Percentiles rank a stretch among this genome's conserved stretches.
phyloP scores from a whole-genome alignment of 2,329 filamentous ascomycete genomes.

The Fusarium sambucinum region DNA sequence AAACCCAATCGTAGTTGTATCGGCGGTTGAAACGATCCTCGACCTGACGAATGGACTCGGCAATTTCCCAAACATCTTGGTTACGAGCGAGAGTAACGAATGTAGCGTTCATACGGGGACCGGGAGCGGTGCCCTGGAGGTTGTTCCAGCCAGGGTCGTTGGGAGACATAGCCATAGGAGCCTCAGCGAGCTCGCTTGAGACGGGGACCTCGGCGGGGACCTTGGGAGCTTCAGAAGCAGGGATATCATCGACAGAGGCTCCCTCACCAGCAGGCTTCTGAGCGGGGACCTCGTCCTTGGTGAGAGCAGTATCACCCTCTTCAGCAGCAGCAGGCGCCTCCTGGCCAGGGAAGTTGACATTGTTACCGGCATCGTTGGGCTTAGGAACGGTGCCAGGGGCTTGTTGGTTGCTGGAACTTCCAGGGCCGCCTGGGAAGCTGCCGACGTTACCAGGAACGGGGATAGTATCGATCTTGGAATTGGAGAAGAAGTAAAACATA shows the following conservation, averaged over 20 bases:
- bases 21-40: conserved; percentile 98
- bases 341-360: conserved; percentile 45
- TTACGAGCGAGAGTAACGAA: conserved; percentile 97
- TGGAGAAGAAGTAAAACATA: conserved; percentile 85
- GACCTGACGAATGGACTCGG: conserved; percentile 92
- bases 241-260: conserved; percentile 13
- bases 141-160: conserved; percentile 66
- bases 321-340: conserved; percentile 24
- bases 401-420: conserved; percentile 34
- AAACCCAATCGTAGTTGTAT: conserved; percentile 99
- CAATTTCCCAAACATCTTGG: conserved; percentile 94
- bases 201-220: conserved; percentile 47
- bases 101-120: conserved; percentile 91
- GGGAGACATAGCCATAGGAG: conserved; percentile 62
- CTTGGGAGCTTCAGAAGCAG: conserved; percentile 25
- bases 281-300: conserved; percentile 37
- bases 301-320: conserved; percentile 30
- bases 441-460: conserved; percentile 38
- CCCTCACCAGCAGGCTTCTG: conserved; percentile 41
- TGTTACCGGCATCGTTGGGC: conserved; percentile 36
- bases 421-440: conserved; percentile 45
- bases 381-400: conserved; percentile 42
- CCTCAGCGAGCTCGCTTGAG: conserved; percentile 48
- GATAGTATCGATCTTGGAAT: conserved; percentile 62
- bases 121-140: conserved; percentile 66